Base-by-base conservation (phyloP, 1,284 basidiomycete genomes). In the Cutaneotrichosporon cavernicola region DNA sequence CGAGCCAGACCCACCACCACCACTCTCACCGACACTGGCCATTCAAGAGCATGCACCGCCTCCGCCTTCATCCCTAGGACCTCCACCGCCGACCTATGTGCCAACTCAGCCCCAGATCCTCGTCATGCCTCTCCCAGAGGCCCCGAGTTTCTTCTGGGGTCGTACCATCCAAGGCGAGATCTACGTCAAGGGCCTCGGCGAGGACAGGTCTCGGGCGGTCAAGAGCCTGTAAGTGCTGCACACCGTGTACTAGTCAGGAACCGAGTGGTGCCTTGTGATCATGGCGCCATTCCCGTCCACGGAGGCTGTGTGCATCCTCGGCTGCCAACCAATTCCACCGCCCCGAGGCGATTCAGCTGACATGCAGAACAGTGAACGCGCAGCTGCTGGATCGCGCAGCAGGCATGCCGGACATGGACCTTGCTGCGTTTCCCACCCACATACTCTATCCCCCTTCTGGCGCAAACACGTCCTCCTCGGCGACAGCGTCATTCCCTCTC, bases 171-270 rank as follows among this genome's bases (percentile, higher is more conserved):
- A 79, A 58, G 77, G 77, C 47, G 77, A 79, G 58, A 71, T 79
- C 22, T 79, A 74, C 63, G 76, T 78, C 49, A 79, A 79, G 58
- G 77, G 77, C 8, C 65, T 79, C 18, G 77, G 77, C 5, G 72
- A 73, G 57, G 60, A 69, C 26, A 67, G 70, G 11, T 62, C 65
- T 0, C 56, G 64, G 13, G 68, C 70, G 6, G 76, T 78, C 5
- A 56, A 70, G 60, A 68, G 65, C 9, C 62, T 78, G 76, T 76
- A 53, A 72, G 76, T 73, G 22, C 10, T 18, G 13, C 31, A 22
- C 9, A 9, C 21, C 18, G 9, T 50, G 36, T n/a, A 6, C 34
- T 55, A 5, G 14, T n/a, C 18, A 16, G 52, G 31, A 21, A 55
- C 52, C 14, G 30, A 34, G 52, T 1, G 7, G 51, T 26, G 47